Base-by-base conservation (phyloP, 2,329 filamentous ascomycete genomes). In the Coniella lustricola region DNA sequence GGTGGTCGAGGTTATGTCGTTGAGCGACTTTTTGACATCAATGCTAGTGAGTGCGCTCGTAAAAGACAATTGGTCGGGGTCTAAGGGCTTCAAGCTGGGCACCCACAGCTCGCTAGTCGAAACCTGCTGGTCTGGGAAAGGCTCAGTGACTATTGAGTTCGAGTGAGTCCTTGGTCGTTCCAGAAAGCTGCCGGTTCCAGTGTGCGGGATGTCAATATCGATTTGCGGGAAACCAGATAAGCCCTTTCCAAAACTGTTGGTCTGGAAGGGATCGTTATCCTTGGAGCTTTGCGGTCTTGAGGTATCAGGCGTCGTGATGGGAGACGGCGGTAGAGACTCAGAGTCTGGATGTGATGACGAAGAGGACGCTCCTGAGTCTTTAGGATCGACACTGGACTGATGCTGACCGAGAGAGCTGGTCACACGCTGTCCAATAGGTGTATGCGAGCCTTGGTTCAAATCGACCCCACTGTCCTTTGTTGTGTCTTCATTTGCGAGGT, bases 251-350 rank as follows among this genome's bases (percentile, higher is more conserved):
- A 53, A 5, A 8, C 57, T 51, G 7, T 60, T 62, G 0, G 53
- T 38, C 3, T 56, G 48, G 1, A 58, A 51, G 7, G 60, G 46
- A 5, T 46, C 38, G 16, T 55, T 17, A n/a, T 63, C 68, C 50
- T 65, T 67, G 9, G 62, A 58, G 4, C 67, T 70, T 44, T 71
- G 69, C 3, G 69, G 68, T n/a, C 68, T 59, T 4, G 68, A 71
- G 7, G 65, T 71, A 42, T 69, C 66, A 3, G 68, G 68, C 0
- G 68, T 72, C 4, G 65, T 68, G 1, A 60, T 59, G 12, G 64
- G 63, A 1, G 67, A 68, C 1, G 66, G 62, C 4, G 64, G 63
- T 2, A 64, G 64, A 2, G 64, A 66, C 9, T 59, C 60, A 32
- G 71, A 69, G 44, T 67, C 68, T 7, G 43, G 50, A 22, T 62